phyloP scores from a whole-genome alignment of 2,329 filamentous ascomycete genomes.

The Ophiostoma montium region DNA sequence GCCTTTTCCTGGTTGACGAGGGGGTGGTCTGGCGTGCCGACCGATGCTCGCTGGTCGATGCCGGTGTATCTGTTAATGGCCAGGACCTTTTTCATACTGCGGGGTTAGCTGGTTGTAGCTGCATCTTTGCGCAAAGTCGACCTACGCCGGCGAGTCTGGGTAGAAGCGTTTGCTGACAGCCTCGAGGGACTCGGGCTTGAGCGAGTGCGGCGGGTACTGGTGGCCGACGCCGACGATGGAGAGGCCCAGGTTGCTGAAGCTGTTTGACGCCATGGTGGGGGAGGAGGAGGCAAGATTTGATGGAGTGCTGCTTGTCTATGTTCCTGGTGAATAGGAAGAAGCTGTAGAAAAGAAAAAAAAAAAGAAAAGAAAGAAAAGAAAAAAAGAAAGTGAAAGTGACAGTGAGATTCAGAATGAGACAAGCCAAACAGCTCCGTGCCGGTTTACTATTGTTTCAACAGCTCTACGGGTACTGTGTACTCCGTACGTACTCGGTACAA shows the following conservation, averaged over 20 bases:
- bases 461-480: no score
- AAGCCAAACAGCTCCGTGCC: no score
- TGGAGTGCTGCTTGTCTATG: background rate
- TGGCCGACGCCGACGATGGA: slow-evolving; percentile 44
- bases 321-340: background rate
- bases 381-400: slow-evolving; percentile 1
- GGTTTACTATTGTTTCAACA: no score
- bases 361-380: background rate
- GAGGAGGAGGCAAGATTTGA: background rate
- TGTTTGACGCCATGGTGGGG: slow-evolving; percentile 26
- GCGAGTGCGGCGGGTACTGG: slow-evolving; percentile 44
- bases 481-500: no score
- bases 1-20: slow-evolving; percentile 41
- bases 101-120: no score
- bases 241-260: slow-evolving; percentile 39
- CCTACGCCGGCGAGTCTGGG: slow-evolving; percentile 44
- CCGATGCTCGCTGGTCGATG: slow-evolving; percentile 47
- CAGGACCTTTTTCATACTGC: slow-evolving; percentile 47
- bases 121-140: no score
- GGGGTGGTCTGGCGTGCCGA: slow-evolving; percentile 46
- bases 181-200: slow-evolving; percentile 36
- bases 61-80: slow-evolving; percentile 51
- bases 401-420: background rate
- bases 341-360: background rate
- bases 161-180: slow-evolving; percentile 42